Base-by-base conservation (phyloP, 2,329 filamentous ascomycete species). In the Apiospora arundinis region DNA sequence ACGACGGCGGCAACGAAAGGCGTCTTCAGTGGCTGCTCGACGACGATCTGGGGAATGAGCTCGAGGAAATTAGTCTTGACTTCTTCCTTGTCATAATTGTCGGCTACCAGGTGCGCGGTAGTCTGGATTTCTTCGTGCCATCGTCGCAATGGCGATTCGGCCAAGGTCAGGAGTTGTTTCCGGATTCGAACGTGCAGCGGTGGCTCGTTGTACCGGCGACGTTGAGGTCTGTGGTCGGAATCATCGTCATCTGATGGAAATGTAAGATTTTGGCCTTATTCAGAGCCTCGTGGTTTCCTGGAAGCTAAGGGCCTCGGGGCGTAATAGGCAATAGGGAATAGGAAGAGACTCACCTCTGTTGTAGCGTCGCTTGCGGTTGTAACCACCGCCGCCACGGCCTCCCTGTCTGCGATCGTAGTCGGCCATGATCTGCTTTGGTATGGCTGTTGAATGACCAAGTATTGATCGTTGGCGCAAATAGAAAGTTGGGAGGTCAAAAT, bases 11-110 rank as follows among this genome's bases (percentile, higher is more conserved):
- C 95, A 48, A 97, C 88, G 80, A 98, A 98, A 0, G 96, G 95
- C n/a, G 95, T 97, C 86, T 98, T 98, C 82, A 99, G 92, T 0
- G 96, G 96, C 83, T 99, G 96, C 83, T 99, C 96, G 46, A 94
- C 81, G 60, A 93, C 88, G 75, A 98, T 87, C 82, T 95, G 93
- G 72, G 95, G 84, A 9, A 91, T 86, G 42, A 97, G 87, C 71
- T 92, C 89, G 75, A 93, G 85, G 80, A 97, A 97, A 68, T 87
- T 90, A 44, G 86, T 88, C 74, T 91, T 91, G 70, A 97, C 84
- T 75, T 95, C 92, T 75, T 92, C 90, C 79, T 97, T 93, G n/a
- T 97, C 95, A 79, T 92, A 93, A 81, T 97, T 92, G 63, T 97
- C 94, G 44, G 92, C 88, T 21, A 97, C 89, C 67, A 92, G 89